phyloP scores from a whole-genome alignment of 768 basidiomycete species.

The Tulasnella sp. region DNA sequence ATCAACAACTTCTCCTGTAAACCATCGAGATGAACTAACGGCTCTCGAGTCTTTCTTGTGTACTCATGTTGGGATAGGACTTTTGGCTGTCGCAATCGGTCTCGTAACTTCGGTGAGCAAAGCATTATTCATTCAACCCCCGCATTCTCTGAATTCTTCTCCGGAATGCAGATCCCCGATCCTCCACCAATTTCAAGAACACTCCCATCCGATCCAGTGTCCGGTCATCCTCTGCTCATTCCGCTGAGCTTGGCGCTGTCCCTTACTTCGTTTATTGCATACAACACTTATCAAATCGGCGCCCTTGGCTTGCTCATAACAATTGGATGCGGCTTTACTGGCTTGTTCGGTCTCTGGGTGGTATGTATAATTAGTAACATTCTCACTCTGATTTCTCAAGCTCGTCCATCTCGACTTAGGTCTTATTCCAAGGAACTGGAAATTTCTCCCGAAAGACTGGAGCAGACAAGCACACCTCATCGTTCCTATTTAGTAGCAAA shows the following conservation, averaged over 20 bases:
- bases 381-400: neutral
- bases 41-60: conserved; percentile 57
- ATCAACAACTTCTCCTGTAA: conserved; percentile 16
- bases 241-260: conserved; percentile 44
- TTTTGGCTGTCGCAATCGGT: conserved; percentile 41
- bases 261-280: conserved; percentile 49
- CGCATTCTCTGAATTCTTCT: neutral
- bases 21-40: conserved; percentile 37
- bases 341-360: conserved; percentile 58
- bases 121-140: neutral
- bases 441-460: conserved; percentile 58
- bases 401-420: neutral
- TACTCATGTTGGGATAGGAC: conserved; percentile 49
- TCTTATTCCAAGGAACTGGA: conserved; percentile 38
- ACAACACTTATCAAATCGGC: conserved; percentile 43
- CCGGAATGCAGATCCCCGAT: conserved; percentile 3
- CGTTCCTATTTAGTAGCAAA: conserved; percentile 69
- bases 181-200: conserved; percentile 27
- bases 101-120: conserved; percentile 45
- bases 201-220: neutral
- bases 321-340: conserved; percentile 38
- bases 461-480: conserved; percentile 67
- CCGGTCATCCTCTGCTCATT: conserved; percentile 39
- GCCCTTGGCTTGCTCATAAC: conserved; percentile 41
- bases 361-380: conserved; percentile 31